These are phyloP conservation scores for Gymnopilus dilepis DNA, from an alignment of 768 basidiomycete species.

Conservation along the genomic window DNA sequence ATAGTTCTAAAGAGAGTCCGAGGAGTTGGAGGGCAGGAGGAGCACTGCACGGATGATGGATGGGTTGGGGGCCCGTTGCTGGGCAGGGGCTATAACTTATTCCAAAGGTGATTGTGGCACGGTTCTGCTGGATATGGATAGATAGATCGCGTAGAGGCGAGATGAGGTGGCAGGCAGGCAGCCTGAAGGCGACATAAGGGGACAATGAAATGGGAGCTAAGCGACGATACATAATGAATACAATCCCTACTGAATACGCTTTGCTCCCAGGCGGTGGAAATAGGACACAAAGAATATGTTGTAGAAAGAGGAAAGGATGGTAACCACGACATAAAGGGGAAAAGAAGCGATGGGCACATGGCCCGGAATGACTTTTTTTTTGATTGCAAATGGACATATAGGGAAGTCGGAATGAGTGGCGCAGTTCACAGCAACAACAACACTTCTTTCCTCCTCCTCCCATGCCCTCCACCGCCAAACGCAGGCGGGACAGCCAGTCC, in stretches of 20 bases:
- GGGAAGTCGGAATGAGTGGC: slow-evolving; percentile 10
- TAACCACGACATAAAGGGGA: slow-evolving; percentile 1
- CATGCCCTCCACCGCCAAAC: slow-evolving; percentile 12
- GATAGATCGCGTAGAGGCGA: neutral
- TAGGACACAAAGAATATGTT: neutral
- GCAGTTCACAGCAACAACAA: slow-evolving; percentile 8
- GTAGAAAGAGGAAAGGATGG: neutral
- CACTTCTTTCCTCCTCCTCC: slow-evolving; percentile 1
- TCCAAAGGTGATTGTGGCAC: slow-evolving; percentile 8
- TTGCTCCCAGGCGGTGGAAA: slow-evolving; percentile 1
- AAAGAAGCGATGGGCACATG: slow-evolving; percentile 5
- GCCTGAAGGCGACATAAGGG: slow-evolving; percentile 1
- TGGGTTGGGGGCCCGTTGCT: no score
- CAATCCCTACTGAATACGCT: no score
- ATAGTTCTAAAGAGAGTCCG: neutral
- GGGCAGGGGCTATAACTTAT: neutral
- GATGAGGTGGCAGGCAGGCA: neutral
- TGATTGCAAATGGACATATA: slow-evolving; percentile 14
- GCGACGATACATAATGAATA: neutral
- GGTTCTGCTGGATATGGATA: neutral
- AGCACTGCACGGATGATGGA: slow-evolving; percentile 4
- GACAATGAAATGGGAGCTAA: neutral
- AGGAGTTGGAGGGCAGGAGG: neutral
- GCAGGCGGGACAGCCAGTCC: neutral
- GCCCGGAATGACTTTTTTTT: slow-evolving; percentile 7